A percentile compares a stretch with the other conserved stretches of the same genome.
phyloP scores from a whole-genome alignment of 75 land plant genomes.

The Sequoia sempervirens region DNA sequence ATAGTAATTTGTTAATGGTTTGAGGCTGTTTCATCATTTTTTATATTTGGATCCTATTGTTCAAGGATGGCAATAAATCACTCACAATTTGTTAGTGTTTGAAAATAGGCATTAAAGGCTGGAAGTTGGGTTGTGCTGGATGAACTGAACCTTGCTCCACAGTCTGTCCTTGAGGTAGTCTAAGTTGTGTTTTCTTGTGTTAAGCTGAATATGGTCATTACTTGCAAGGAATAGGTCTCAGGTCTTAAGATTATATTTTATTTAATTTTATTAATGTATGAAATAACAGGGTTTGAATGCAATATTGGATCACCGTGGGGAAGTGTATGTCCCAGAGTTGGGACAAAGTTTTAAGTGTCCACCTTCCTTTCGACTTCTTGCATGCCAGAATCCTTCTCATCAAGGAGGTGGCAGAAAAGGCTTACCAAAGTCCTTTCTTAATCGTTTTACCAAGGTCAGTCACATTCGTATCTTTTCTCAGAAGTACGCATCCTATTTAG shows the following conservation, averaged over 20 bases:
- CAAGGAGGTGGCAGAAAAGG: constrained; percentile 99
- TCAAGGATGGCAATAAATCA: not conserved
- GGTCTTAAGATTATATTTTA: not conserved
- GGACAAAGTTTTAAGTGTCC: constrained; percentile 80
- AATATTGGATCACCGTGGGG: constrained; percentile 94
- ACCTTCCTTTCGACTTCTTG: constrained; percentile 85
- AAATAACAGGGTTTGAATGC: constrained; percentile 82
- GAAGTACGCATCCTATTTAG: not conserved
- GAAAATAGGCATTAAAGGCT: constrained; percentile 72
- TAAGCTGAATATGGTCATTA: not conserved
- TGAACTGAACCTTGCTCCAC: constrained; percentile 98
- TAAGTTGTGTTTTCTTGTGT: not conserved
- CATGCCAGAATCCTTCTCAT: constrained; percentile 92
- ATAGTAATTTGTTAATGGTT: not conserved
- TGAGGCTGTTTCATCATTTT: constrained; percentile 3
- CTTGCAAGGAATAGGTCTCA: not conserved
- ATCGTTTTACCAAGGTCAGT: constrained; percentile 90
- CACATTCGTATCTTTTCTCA: constrained; percentile 5
- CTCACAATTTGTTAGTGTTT: constrained; percentile 1
- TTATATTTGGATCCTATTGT: not conserved
- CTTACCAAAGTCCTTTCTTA: constrained; percentile 94
- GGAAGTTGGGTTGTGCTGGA: constrained; percentile 95
- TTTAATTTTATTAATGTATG: not conserved
- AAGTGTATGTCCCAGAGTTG: constrained; percentile 93
- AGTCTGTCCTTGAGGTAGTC: constrained; percentile 90